Evolutionary conservation across 345 rosid genomes (phyloP), one percentile per base, ranked within the genome.

Genomic region (Abelmoschus esculentus): DNA sequence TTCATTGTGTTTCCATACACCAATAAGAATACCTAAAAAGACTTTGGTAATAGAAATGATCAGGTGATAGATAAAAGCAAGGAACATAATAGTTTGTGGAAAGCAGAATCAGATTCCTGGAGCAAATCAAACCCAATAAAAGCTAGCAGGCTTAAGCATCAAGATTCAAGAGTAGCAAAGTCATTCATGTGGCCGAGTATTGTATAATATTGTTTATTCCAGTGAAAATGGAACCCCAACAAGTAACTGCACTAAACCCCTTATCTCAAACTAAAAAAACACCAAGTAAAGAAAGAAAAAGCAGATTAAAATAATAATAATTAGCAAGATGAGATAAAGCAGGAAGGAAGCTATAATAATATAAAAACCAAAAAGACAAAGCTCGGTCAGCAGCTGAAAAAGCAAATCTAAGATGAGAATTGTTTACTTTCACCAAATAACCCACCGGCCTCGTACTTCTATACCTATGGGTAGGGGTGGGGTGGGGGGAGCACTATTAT

Each of bases 41-140:
- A 56, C 32, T 36, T 18, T 11, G 19, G 65, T 46, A 42, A 42
- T 29, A 32, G 36, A 61, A 15, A 19, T 18, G 54, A 17, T 6
- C 19, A 38, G 36, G 8, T 11, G 38, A 58, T 13, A 38, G 17
- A 19, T 13, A 61, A 65, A 19, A 44, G 3, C 11, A 13, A 32
- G 32, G 68, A 62, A 15, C 22, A 67, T 64, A 52, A 76, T 61
- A 65, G 61, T 3, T 49, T 57, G 15, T n/a, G 44, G 22, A 61
- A 57, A 69, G 6, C 55, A 70, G 82, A 76, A 74, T 61, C 49
- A 68, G 78, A 78, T 75, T 70, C 81, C 73, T 17, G 38, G 31
- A 62, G 28, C 11, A 66, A 52, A 70, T 62, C 11, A 50, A 71
- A 60, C 22, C 32, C 26, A 42, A 65, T 4, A 34, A 9, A 1